Base-by-base conservation (phyloP, 495 filamentous ascomycete genomes). In the Penicillium salamii region DNA sequence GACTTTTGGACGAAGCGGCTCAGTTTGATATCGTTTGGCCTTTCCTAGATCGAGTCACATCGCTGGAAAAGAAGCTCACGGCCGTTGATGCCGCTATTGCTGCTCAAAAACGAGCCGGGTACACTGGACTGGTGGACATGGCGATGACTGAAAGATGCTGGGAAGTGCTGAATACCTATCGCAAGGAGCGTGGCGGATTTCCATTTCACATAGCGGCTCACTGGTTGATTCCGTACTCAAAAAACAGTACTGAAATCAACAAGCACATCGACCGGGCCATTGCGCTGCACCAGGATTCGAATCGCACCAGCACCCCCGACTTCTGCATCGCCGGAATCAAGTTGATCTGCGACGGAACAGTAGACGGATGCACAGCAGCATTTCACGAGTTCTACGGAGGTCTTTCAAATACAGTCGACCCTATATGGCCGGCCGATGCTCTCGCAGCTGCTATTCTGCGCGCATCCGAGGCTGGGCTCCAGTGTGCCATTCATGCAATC, bases 401-500 rank as follows among this genome's bases (percentile, higher is more conserved):
- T 8, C 5, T 42, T 11, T 12, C 17, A 13, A 24, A 34, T 15
- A 11, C 33, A 17, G 29, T 46, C 18, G 48, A 51, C 5, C 53
- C 48, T 0, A 56, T 56, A 9, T 56, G 53, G 49, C 37, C 40
- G 2, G 39, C 31, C 0, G 26, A 37, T 13, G 1, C 36, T 13
- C 38, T 56, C 9, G 19, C 37, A 1, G 7, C 38, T n/a, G 49
- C 49, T 2, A 51, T 56, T n/a, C 13, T 20, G 17, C 36, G 44
- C n/a, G 53, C 53, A 12, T 39, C 49, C 11, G 12, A 34, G 12
- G 77, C 75, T 1, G 76, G 78, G 0, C 58, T 86, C 20, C 82
- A 86, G 59, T 76, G 80, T 38, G 83, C 82, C 1, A 62, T 86
- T 8, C 82, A 86, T 54, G 83, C 83, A 18, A 85, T 85, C 48